A percentile compares a stretch with the other conserved stretches of the same genome.
These are phyloP conservation scores for Venturia carpophila DNA, from an alignment of 2,329 filamentous ascomycete species.

Conservation along the genomic window DNA sequence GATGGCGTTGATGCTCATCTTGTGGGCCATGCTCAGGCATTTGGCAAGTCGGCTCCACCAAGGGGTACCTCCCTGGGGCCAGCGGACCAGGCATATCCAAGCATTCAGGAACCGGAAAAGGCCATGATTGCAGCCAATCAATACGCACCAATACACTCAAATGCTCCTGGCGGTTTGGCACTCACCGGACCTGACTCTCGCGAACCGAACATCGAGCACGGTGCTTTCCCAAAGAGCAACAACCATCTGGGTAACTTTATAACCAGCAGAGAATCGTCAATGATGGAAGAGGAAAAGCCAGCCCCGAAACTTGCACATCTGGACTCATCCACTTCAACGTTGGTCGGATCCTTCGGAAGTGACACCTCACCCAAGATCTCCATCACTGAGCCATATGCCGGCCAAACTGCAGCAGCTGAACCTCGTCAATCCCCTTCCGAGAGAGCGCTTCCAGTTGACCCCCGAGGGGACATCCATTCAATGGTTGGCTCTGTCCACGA, in stretches of 20 bases:
- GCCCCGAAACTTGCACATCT: constrained; percentile 21
- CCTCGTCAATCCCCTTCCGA: constrained; percentile 13
- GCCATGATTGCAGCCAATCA: constrained; percentile 24
- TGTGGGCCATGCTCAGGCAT: constrained; percentile 49
- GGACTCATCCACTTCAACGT: constrained; percentile 22
- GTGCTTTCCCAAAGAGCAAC: constrained; percentile 31
- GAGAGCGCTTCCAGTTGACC: background rate
- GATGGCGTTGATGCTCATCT: constrained; percentile 45
- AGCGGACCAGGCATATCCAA: constrained; percentile 16
- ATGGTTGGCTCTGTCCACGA: constrained; percentile 30
- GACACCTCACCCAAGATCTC: constrained; percentile 8
- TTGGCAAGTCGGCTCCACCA: constrained; percentile 48
- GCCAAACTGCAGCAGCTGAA: background rate
- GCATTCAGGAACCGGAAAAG: constrained; percentile 23
- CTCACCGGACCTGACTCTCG: constrained; percentile 20
- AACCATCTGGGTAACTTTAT: constrained; percentile 34
- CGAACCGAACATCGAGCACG: constrained; percentile 25
- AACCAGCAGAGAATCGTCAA: constrained; percentile 28
- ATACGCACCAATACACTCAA: constrained; percentile 21
- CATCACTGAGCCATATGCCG: background rate
- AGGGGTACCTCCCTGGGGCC: constrained; percentile 30
- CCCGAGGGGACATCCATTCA: constrained; percentile 26
- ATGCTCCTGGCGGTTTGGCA: constrained; percentile 18
- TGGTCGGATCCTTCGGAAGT: constrained; percentile 9
- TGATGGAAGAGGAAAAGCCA: constrained; percentile 22